Conservation (phyloP, 345 rosid genomes). For the Murraya koenigii region DNA sequence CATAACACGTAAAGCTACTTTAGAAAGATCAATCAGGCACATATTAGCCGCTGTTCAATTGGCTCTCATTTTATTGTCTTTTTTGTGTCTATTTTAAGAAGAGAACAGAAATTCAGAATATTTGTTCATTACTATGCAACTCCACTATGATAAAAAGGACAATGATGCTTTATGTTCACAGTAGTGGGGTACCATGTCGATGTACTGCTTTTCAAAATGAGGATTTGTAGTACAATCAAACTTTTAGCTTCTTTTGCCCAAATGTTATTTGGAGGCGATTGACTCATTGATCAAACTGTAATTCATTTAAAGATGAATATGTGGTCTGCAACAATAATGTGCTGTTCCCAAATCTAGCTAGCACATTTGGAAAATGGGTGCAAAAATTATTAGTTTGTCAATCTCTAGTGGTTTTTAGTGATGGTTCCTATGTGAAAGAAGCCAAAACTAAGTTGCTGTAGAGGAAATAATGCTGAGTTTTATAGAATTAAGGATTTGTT, state of each 20-base stretch:
- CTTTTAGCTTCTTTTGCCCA: neutral
- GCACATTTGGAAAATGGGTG: too few relatives aligned
- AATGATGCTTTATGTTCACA: neutral
- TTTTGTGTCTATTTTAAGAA: too few relatives aligned
- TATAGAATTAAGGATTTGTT: too few relatives aligned
- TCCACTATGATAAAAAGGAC: neutral
- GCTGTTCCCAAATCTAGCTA: too few relatives aligned
- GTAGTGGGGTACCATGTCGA: neutral
- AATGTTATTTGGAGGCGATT: neutral
- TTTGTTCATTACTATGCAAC: neutral
- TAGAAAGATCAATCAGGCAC: neutral
- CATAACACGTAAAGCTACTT: neutral
- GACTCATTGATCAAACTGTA: neutral
- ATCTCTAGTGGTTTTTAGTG: too few relatives aligned
- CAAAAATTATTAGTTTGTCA: too few relatives aligned
- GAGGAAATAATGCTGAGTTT: too few relatives aligned
- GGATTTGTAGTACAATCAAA: constrained; percentile 3
- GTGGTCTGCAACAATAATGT: too few relatives aligned
- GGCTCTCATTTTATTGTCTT: neutral
- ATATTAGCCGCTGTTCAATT: neutral
- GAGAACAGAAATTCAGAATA: neutral
- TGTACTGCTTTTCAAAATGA: neutral
- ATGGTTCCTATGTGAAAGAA: too few relatives aligned
- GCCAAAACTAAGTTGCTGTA: too few relatives aligned
- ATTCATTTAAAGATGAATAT: too few relatives aligned